Evolutionary conservation across 2,329 filamentous ascomycete genomes (phyloP), one percentile per base, ranked within the genome.

Genomic region (Pseudovirgaria hyperparasitica): DNA sequence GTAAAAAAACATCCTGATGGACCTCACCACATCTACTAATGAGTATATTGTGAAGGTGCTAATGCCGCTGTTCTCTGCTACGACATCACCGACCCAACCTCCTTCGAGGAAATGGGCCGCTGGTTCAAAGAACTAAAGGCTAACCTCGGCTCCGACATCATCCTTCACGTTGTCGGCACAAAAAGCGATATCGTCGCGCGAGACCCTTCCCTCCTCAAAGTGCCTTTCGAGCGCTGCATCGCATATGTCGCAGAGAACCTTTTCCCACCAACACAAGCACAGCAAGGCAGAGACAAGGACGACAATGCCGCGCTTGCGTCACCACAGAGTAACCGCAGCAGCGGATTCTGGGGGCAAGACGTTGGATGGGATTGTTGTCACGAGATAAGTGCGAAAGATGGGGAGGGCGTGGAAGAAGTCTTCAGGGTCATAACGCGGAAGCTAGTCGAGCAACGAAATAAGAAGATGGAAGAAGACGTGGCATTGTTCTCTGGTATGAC

Each of bases 291-390:
- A 43, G 60, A 48, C 39, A 42, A 16, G 4, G 18, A 16, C 19
- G 20, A 32, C 10, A 54, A 36, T 23, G 36, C 62, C 42, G 27
- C 63, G 54, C 55, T 51, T 45, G 52, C 51, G 9, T 59, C 55
- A 15, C 58, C 60, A 16, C 53, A 60, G 36, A 58, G 60, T 43
- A 59, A 65, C 39, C 50, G 59, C 17, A 79, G 72, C 43, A 79
- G 72, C 19, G 78, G 79, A 2, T 82, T 85, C 56, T 94, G 86
- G 86, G 84, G 78, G 13, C 82, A 90, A 51, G 86, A 94, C 48
- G 75, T 85, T 5, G 85, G 86, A 27, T 96, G 87, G 86, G 86
- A 94, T 46, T 92, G 85, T 36, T 96, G 87, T 52, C 90, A 96
- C 54, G 90, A 98, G 60, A 87, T 98, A 47, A 86, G 77, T 41